phyloP scores from a whole-genome alignment of 2,329 filamentous ascomycete species.

The Fonsecaea multimorphosa region DNA sequence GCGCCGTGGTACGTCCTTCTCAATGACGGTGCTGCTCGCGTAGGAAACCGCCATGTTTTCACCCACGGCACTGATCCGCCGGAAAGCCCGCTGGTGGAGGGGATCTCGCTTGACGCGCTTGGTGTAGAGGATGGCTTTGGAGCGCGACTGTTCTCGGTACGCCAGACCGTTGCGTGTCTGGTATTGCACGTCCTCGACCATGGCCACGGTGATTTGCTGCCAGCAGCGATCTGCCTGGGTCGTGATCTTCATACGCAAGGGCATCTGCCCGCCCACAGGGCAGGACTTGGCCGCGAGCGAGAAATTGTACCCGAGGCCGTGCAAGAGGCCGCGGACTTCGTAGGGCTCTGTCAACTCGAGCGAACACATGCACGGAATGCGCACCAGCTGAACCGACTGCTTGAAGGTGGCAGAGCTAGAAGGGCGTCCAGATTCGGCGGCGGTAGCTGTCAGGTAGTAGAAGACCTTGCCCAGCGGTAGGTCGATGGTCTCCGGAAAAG shows the following conservation, averaged over 20 bases:
- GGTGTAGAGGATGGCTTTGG: slow-evolving; percentile 17
- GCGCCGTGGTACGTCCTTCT: slow-evolving; percentile 12
- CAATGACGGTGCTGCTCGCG: slow-evolving; percentile 11
- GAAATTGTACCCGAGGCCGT: slow-evolving; percentile 15
- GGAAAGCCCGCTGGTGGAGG: slow-evolving; percentile 14
- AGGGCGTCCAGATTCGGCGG: slow-evolving; percentile 1
- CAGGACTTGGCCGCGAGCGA: slow-evolving; percentile 16
- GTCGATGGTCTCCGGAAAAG: slow-evolving; percentile 16
- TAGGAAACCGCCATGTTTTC: slow-evolving; percentile 18
- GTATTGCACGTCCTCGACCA: slow-evolving; percentile 23
- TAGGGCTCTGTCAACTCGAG: slow-evolving; percentile 16
- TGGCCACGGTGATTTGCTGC: slow-evolving; percentile 16
- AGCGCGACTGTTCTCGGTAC: slow-evolving; percentile 15
- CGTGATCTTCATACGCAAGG: slow-evolving; percentile 12
- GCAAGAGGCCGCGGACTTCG: slow-evolving; percentile 12
- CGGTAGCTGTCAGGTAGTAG: slow-evolving; percentile 7
- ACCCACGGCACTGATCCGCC: slow-evolving; percentile 18
- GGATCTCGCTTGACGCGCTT: slow-evolving; percentile 19
- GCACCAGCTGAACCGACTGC: slow-evolving; percentile 6
- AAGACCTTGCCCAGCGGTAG: slow-evolving; percentile 19
- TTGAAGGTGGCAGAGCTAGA: background rate
- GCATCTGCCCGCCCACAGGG: slow-evolving; percentile 15
- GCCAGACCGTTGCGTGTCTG: slow-evolving; percentile 9
- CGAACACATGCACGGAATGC: slow-evolving; percentile 18
- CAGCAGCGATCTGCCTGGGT: slow-evolving; percentile 13